A percentile compares a stretch with the other conserved stretches of the same genome.
These are phyloP conservation scores for Aspergillus sojae DNA, from an alignment of 2,329 filamentous ascomycete genomes.

Conservation along the genomic window DNA sequence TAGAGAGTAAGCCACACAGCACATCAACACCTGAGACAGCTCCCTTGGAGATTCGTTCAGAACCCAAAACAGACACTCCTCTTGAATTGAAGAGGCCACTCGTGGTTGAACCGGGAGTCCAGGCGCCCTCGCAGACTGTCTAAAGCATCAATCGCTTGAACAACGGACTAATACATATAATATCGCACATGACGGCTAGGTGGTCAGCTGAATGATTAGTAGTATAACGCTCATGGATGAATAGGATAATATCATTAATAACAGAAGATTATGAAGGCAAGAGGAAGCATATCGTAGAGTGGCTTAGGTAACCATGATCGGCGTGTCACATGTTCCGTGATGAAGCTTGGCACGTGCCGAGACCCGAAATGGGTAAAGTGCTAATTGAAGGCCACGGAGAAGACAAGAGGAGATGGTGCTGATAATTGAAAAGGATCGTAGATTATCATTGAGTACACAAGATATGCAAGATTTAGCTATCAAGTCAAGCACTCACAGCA, in stretches of 20 bases:
- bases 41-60: not conserved
- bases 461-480: not conserved
- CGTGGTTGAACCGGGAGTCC: not conserved
- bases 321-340: not conserved
- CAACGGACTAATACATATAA: not conserved
- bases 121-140: not conserved
- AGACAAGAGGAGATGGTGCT: not conserved
- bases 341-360: not conserved
- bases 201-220: no score
- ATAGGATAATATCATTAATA: not conserved
- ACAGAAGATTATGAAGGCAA: not conserved
- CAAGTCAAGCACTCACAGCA: rapidly evolving
- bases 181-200: not conserved
- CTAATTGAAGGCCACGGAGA: not conserved
- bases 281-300: not conserved
- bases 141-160: not conserved
- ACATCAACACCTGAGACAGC: not conserved
- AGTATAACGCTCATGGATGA: not conserved
- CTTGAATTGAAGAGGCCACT: not conserved
- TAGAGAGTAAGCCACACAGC: not conserved
- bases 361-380: not conserved
- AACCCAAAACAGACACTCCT: not conserved
- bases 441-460: not conserved
- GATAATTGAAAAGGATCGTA: not conserved
- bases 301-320: not conserved